These are phyloP conservation scores for Globisporangium solare DNA, from an alignment of 352 stramenopile genomes.

Conservation along the genomic window DNA sequence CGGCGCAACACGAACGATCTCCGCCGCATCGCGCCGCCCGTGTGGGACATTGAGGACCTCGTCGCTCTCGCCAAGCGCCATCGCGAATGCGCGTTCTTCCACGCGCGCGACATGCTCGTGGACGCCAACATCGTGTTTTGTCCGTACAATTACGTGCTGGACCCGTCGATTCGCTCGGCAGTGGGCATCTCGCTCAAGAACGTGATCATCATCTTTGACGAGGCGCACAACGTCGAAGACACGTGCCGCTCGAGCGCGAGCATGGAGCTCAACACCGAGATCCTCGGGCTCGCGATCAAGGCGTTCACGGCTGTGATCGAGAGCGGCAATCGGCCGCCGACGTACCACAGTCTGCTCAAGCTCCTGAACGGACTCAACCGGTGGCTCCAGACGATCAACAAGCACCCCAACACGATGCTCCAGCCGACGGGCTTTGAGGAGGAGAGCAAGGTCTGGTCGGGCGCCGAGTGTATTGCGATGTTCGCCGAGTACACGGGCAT, in stretches of 20 bases:
- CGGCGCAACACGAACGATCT: constrained; percentile 49
- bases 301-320: constrained; percentile 70
- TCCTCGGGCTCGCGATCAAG: constrained; percentile 44
- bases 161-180: constrained; percentile 67
- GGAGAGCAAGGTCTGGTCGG: constrained; percentile 68
- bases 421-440: constrained; percentile 60
- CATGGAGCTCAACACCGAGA: constrained; percentile 58
- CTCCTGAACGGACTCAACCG: constrained; percentile 57
- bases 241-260: constrained; percentile 77
- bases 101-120: constrained; percentile 39
- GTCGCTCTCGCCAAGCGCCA: constrained; percentile 66
- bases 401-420: constrained; percentile 37
- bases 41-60: constrained; percentile 87
- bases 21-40: constrained; percentile 35
- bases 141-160: constrained; percentile 87
- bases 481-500: constrained; percentile 58
- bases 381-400: constrained; percentile 48
- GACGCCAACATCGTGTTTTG: constrained; percentile 80
- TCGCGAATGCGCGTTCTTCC: constrained; percentile 79
- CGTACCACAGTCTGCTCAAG: constrained; percentile 44
- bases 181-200: constrained; percentile 70
- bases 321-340: constrained; percentile 41
- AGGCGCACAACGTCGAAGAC: constrained; percentile 87
- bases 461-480: constrained; percentile 61
- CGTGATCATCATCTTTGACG: constrained; percentile 78